phyloP scores from a whole-genome alignment of 2,329 filamentous ascomycete species.

The Capronia epimyces region DNA sequence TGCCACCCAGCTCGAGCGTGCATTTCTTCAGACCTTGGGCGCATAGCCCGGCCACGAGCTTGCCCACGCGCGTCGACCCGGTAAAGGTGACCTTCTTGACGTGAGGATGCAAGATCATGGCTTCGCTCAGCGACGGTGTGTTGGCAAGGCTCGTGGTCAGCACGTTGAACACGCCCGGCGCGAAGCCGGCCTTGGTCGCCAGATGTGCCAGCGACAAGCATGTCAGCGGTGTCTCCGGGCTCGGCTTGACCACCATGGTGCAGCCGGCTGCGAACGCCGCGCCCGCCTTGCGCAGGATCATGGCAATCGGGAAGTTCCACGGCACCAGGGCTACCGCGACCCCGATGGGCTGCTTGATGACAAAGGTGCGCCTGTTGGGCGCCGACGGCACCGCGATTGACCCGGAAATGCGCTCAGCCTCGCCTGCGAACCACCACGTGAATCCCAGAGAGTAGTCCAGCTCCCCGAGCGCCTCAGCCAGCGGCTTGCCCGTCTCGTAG shows the following conservation, averaged over 20 bases:
- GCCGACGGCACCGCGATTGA: slow-evolving; percentile 52
- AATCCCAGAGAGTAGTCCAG: slow-evolving; percentile 53
- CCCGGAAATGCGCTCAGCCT: slow-evolving; percentile 59
- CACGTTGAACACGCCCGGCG: slow-evolving; percentile 56
- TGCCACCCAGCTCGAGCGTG: slow-evolving; percentile 60
- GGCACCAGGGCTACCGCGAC: slow-evolving; percentile 64
- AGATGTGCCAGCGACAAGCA: slow-evolving; percentile 50
- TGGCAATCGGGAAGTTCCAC: slow-evolving; percentile 66
- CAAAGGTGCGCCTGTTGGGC: slow-evolving; percentile 61
- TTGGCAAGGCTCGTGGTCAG: slow-evolving; percentile 49
- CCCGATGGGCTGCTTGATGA: slow-evolving; percentile 69
- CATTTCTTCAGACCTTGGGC: slow-evolving; percentile 58
- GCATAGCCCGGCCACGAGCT: slow-evolving; percentile 57
- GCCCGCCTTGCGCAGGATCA: slow-evolving; percentile 63
- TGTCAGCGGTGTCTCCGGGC: slow-evolving; percentile 60
- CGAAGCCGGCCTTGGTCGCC: slow-evolving; percentile 52
- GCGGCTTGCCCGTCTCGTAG: slow-evolving; percentile 57
- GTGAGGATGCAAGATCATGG: slow-evolving; percentile 52
- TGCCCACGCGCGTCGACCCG: slow-evolving; percentile 56
- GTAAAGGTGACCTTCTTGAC: slow-evolving; percentile 60
- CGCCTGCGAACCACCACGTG: slow-evolving; percentile 56
- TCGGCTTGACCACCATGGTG: slow-evolving; percentile 68
- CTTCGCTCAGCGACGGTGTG: slow-evolving; percentile 40
- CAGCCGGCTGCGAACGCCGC: slow-evolving; percentile 67
- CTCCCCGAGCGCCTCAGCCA: slow-evolving; percentile 51